phyloP scores from a whole-genome alignment of 176 grass and related monocot genomes.

The Chrysopogon serrulatus region DNA sequence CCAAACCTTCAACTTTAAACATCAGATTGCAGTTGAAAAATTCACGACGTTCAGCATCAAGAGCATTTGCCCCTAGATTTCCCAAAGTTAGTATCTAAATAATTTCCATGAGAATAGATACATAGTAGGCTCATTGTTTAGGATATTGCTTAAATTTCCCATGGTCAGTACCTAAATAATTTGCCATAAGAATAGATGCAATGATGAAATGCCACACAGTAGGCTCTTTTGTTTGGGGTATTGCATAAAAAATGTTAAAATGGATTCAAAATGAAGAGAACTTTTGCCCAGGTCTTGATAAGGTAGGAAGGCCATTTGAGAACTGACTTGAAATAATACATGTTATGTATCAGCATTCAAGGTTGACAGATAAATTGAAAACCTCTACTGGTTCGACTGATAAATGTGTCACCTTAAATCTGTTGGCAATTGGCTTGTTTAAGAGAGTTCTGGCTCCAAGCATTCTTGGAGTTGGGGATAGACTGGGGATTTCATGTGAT shows the following conservation, averaged over 20 bases:
- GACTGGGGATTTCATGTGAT: background rate
- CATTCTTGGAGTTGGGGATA: background rate
- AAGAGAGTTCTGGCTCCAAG: background rate
- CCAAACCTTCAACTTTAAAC: constrained; percentile 53
- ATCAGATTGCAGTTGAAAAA: constrained; percentile 73
- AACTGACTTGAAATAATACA: background rate
- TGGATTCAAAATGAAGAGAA: background rate
- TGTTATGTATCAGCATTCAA: background rate
- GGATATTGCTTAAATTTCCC: constrained; percentile 28
- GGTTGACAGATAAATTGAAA: constrained; percentile 9
- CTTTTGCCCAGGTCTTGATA: background rate
- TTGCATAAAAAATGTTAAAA: background rate
- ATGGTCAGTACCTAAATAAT: constrained; percentile 57
- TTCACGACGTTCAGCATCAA: constrained; percentile 47
- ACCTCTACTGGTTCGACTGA: background rate
- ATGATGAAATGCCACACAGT: background rate
- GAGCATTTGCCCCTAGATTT: constrained; percentile 86
- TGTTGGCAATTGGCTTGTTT: background rate
- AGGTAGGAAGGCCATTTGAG: background rate
- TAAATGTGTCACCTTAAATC: background rate
- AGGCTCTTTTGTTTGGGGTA: background rate
- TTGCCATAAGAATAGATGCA: background rate
- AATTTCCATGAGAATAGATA: constrained; percentile 11
- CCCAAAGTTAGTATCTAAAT: constrained; percentile 66
- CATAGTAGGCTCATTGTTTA: background rate